A percentile compares a stretch with the other conserved stretches of the same genome.
These are phyloP conservation scores for Excoecaria agallocha DNA, from an alignment of 345 rosid species.

Conservation along the genomic window DNA sequence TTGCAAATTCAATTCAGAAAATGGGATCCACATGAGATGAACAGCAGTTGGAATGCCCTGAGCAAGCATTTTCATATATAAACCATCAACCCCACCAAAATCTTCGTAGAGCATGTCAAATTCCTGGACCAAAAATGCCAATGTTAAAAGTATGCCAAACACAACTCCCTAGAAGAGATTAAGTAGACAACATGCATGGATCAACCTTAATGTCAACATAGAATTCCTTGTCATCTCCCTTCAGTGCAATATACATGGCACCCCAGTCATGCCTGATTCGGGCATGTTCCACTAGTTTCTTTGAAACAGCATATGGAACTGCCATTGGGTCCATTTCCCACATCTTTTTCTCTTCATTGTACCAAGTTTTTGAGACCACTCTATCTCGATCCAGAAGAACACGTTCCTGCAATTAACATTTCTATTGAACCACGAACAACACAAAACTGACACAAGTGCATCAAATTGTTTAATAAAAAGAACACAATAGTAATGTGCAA, in stretches of 20 bases:
- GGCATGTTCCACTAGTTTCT: constrained; percentile 68
- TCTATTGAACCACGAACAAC: constrained; percentile 17
- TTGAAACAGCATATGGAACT: constrained; percentile 83
- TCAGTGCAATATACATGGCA: constrained; percentile 70
- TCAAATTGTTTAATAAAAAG: background rate
- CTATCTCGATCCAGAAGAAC: constrained; percentile 87
- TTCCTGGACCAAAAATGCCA: constrained; percentile 53
- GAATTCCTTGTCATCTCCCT: constrained; percentile 81
- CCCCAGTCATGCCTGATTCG: constrained; percentile 95
- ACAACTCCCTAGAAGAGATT: constrained; percentile 10
- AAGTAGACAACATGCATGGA: constrained; percentile 18
- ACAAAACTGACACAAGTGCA: constrained; percentile 6
- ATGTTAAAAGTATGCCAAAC: constrained; percentile 22
- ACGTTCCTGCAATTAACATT: constrained; percentile 52
- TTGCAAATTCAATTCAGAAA: constrained; percentile 69
- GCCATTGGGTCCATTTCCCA: constrained; percentile 94
- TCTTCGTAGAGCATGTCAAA: constrained; percentile 78
- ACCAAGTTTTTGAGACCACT: constrained; percentile 85
- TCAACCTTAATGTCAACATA: constrained; percentile 72
- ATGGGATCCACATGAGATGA: constrained; percentile 92
- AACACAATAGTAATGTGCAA: background rate
- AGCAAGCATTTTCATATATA: constrained; percentile 89
- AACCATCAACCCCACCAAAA: constrained; percentile 92
- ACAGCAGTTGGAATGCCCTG: constrained; percentile 73
- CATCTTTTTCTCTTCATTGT: constrained; percentile 65